Conservation (phyloP, 2,329 filamentous ascomycete species). For the Xylaria sp. region DNA sequence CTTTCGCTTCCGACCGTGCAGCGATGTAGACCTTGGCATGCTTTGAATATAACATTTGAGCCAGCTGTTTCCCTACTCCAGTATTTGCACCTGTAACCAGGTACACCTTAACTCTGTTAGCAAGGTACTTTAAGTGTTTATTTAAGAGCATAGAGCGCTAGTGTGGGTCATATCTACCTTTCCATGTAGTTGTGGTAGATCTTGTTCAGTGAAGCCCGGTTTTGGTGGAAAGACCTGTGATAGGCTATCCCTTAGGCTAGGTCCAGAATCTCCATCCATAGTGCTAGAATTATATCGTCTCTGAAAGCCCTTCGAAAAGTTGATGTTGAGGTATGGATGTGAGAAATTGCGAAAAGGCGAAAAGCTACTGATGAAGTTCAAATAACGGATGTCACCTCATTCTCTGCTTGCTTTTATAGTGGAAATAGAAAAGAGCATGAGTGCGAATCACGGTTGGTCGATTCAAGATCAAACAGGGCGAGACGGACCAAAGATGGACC, state of each 20-base stretch:
- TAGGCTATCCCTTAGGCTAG: slow-evolving; percentile 9
- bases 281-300: not conserved
- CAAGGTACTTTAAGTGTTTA: too few relatives aligned
- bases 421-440: not conserved
- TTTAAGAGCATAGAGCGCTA: not conserved
- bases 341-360: not conserved
- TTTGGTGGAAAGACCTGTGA: slow-evolving; percentile 29
- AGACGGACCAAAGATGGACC: slow-evolving; percentile 1
- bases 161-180: slow-evolving; percentile 14
- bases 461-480: not conserved
- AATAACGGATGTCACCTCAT: not conserved
- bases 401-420: not conserved
- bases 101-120: slow-evolving; percentile 19
- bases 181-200: slow-evolving; percentile 21
- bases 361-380: not conserved
- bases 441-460: not conserved
- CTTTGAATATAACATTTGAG: slow-evolving; percentile 52
- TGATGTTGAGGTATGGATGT: not conserved
- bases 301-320: not conserved
- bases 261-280: slow-evolving; percentile 11
- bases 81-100: slow-evolving; percentile 39
- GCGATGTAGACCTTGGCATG: slow-evolving; percentile 57
- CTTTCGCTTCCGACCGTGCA: slow-evolving; percentile 53
- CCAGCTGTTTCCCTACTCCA: slow-evolving; percentile 54
- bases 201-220: slow-evolving; percentile 18